A percentile compares a stretch with the other conserved stretches of the same genome.
These are phyloP conservation scores for Saccharomyces hybrid DNA, from an alignment of 1,139 yeast species.

Conservation along the genomic window DNA sequence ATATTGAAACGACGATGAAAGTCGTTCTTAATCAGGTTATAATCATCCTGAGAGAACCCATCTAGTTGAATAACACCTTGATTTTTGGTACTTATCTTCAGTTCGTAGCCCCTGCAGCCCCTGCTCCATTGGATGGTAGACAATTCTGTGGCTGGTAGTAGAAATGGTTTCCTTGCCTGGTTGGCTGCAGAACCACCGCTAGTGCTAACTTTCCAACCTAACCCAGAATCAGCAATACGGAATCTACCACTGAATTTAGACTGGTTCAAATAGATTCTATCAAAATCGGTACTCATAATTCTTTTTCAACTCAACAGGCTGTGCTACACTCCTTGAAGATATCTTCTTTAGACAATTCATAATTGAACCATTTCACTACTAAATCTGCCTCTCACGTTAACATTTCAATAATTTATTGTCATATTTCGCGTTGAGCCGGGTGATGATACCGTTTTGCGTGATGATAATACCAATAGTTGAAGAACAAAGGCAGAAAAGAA, in stretches of 20 bases:
- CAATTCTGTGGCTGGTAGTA: slow-evolving; percentile 78
- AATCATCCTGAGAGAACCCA: slow-evolving; percentile 82
- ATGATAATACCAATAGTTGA: background rate
- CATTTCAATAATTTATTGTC: background rate
- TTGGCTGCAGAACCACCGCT: slow-evolving; percentile 45
- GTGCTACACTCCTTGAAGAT: background rate
- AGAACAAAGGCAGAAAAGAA: no score
- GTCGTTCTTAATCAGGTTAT: slow-evolving; percentile 72
- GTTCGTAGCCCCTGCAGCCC: slow-evolving; percentile 85
- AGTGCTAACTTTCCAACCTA: slow-evolving; percentile 86
- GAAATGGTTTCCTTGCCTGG: slow-evolving; percentile 58
- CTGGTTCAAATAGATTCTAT: slow-evolving; percentile 80
- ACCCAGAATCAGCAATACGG: slow-evolving; percentile 89
- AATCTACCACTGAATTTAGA: slow-evolving; percentile 78
- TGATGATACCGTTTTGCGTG: background rate
- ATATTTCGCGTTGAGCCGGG: background rate
- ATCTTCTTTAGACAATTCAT: background rate
- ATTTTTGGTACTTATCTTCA: slow-evolving; percentile 81
- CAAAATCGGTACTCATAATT: slow-evolving; percentile 49
- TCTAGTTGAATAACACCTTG: slow-evolving; percentile 82
- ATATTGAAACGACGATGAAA: slow-evolving; percentile 69
- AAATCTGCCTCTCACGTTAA: background rate
- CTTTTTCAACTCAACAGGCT: background rate
- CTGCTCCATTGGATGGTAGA: slow-evolving; percentile 83
- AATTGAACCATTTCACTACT: background rate